Base-by-base conservation (phyloP, 1,139 yeast genomes). In the Protomyces macrosporus region DNA sequence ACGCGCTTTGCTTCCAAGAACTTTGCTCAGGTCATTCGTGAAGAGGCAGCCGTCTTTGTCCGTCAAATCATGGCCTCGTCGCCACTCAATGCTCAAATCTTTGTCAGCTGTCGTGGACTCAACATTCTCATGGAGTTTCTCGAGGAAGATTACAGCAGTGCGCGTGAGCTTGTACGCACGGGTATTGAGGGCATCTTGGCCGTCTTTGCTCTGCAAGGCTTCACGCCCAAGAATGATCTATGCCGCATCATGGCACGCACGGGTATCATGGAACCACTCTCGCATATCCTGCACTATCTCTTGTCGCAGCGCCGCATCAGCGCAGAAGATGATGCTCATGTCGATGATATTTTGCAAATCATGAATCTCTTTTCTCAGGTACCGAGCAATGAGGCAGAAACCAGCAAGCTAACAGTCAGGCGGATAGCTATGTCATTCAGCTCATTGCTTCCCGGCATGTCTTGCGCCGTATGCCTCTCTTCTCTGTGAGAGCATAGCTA, bases 71-170 rank as follows among this genome's bases (percentile, higher is more conserved):
- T 81, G 57, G 72, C 76, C 33, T 70, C 72, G 4, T 77, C 82
- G 6, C 77, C 77, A 16, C 71, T 73, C 50, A 79, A 82, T 0
- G 70, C 83, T 35, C 78, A 81, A 4, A 77, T 80, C 79, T 81
- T 84, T 68, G 77, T 84, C 2, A 79, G 84, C 3, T 78, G 84
- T 69, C 87, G 87, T 9, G 87, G 87, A 0, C 73, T 84, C 32
- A 75, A 79, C 59, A 76, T 80, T n/a, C 72, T 82, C 45, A 74
- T 83, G 3, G 79, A 79, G 65, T 78, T 84, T 66, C 77, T 84
- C 3, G 84, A 82, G 68, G 87, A 82, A 68, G 67, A 65, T 35
- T 80, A 78, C 65, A 81, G 78, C 58, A 65, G 74, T 3, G 75
- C 78, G 4, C 81, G 82, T 0, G 77, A 76, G 9, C 78, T 83